phyloP scores from a whole-genome alignment of 176 grass and related monocot genomes.

The Elymus sibiricus region DNA sequence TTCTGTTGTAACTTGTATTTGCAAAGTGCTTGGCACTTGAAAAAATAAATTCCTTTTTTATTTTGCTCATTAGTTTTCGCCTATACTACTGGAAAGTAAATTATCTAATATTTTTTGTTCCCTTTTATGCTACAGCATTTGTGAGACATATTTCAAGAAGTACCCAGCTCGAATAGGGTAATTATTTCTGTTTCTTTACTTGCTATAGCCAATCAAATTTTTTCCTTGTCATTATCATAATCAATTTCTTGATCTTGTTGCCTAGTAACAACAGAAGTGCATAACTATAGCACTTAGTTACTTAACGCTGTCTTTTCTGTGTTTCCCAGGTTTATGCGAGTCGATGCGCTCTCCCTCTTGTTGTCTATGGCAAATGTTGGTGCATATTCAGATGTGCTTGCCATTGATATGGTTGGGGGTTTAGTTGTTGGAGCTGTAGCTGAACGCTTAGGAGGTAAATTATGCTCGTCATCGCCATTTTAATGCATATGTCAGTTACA shows the following conservation, averaged over 20 bases:
- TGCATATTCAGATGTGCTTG: slow-evolving; percentile 78
- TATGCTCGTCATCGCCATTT: not conserved
- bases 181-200: slow-evolving; percentile 9
- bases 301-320: slow-evolving; percentile 15
- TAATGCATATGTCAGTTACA: slow-evolving; percentile 18
- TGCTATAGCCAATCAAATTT: not conserved
- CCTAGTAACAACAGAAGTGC: not conserved
- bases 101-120: slow-evolving; percentile 10
- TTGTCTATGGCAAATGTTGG: slow-evolving; percentile 91
- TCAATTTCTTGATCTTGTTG: slow-evolving; percentile 10
- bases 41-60: not conserved
- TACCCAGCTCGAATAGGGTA: slow-evolving; percentile 83
- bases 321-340: slow-evolving; percentile 80
- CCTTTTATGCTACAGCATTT: slow-evolving; percentile 68
- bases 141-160: slow-evolving; percentile 99
- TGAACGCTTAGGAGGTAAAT: slow-evolving; percentile 83
- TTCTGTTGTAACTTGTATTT: not conserved
- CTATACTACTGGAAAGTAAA: not conserved
- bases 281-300: slow-evolving; percentile 9
- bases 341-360: slow-evolving; percentile 81
- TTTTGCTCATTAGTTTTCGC: not conserved
- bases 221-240: not conserved
- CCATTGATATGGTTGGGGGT: slow-evolving; percentile 90
- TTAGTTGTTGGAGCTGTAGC: slow-evolving; percentile 79
- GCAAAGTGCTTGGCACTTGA: not conserved